These are phyloP conservation scores for Lentinula guzmanii DNA, from an alignment of 768 basidiomycete species.

Conservation along the genomic window DNA sequence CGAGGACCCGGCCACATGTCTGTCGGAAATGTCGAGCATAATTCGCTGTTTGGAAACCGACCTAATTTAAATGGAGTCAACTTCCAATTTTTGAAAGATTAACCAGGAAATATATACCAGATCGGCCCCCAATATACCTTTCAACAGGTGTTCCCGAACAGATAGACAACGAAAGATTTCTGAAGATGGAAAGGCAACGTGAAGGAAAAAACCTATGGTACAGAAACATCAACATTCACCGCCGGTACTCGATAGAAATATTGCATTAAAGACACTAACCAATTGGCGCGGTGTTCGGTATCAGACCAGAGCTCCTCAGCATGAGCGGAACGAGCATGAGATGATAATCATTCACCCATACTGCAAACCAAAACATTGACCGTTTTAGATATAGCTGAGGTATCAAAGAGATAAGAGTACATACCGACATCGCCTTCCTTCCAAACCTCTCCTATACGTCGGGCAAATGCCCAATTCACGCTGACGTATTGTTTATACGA, in stretches of 20 bases:
- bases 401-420: slow-evolving; percentile 3
- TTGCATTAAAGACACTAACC: slow-evolving; percentile 22
- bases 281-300: slow-evolving; percentile 54
- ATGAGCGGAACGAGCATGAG: slow-evolving; percentile 88
- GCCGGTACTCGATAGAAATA: background rate
- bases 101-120: background rate
- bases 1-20: slow-evolving; percentile 75
- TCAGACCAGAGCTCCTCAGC: slow-evolving; percentile 61
- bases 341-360: slow-evolving; percentile 95
- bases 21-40: slow-evolving; percentile 83
- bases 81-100: background rate
- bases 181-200: slow-evolving; percentile 92
- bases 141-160: slow-evolving; percentile 68
- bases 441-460: slow-evolving; percentile 73
- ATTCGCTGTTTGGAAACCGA: slow-evolving; percentile 88
- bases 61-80: slow-evolving; percentile 9
- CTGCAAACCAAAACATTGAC: slow-evolving; percentile 16
- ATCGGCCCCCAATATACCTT: slow-evolving; percentile 69
- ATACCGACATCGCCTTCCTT: slow-evolving; percentile 82
- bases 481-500: slow-evolving; percentile 82
- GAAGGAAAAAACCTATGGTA: slow-evolving; percentile 83
- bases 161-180: slow-evolving; percentile 94
- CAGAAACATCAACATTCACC: slow-evolving; percentile 1
- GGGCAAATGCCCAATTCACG: slow-evolving; percentile 89
- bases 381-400: background rate